Conservation (phyloP, 805 yeast genomes). For the Kuraishia capsulata region DNA sequence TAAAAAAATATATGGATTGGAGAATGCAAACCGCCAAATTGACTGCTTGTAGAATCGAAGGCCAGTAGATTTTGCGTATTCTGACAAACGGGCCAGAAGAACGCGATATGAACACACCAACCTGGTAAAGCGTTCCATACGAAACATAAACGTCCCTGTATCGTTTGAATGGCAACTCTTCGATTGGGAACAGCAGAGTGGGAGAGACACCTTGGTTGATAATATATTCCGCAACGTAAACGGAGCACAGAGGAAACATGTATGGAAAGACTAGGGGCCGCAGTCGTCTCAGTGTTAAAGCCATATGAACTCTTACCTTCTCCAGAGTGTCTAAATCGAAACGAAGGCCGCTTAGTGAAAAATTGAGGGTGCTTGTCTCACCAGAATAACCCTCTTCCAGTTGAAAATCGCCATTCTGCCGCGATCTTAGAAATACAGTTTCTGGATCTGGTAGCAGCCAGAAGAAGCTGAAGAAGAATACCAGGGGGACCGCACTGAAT, state of each 20-base stretch:
- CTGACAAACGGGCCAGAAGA: constrained; percentile 68
- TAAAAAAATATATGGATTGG: constrained; percentile 55
- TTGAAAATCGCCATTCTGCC: background rate
- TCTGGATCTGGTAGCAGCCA: constrained; percentile 15
- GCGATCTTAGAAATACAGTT: background rate
- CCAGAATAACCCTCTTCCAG: background rate
- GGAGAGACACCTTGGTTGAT: constrained; percentile 93
- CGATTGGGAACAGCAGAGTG: constrained; percentile 70
- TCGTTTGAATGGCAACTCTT: constrained; percentile 55
- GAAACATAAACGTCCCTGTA: constrained; percentile 86
- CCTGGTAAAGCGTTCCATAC: constrained; percentile 81
- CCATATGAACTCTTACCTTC: constrained; percentile 10
- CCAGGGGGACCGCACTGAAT: constrained; percentile 34
- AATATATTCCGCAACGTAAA: constrained; percentile 77
- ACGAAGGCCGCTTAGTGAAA: background rate
- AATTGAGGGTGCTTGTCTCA: background rate
- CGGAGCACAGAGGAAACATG: constrained; percentile 78
- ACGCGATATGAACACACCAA: constrained; percentile 88
- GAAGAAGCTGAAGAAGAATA: constrained; percentile 17
- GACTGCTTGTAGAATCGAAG: constrained; percentile 56
- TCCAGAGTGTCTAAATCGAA: background rate
- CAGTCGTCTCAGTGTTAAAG: constrained; percentile 21
- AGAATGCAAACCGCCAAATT: constrained; percentile 50
- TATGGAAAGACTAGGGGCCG: constrained; percentile 47
- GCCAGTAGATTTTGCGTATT: constrained; percentile 45